phyloP scores from a whole-genome alignment of 176 grass and related monocot genomes.

The Oryza officinalis region DNA sequence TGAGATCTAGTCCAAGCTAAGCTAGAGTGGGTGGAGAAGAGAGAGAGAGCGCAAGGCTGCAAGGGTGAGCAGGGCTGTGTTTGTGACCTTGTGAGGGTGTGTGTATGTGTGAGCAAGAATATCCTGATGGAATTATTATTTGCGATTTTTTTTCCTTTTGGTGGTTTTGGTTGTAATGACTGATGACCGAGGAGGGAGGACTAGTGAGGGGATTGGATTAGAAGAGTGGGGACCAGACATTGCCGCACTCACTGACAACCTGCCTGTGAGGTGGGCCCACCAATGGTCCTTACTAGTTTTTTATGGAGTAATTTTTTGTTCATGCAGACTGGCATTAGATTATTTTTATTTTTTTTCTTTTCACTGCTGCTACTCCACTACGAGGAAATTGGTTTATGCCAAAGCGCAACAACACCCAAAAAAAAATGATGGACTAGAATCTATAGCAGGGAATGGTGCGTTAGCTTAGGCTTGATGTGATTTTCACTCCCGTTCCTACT shows the following conservation, averaged over 20 bases:
- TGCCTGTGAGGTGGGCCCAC: conserved; percentile 24
- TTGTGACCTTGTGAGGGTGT: neutral
- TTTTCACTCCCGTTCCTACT: neutral
- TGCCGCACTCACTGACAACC: conserved; percentile 42
- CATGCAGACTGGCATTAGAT: neutral
- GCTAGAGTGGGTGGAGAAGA: conserved; percentile 44
- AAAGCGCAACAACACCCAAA: neutral
- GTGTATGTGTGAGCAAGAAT: conserved; percentile 24
- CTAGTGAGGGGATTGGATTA: conserved; percentile 29
- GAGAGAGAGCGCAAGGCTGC: neutral
- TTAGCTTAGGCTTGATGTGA: conserved; percentile 23
- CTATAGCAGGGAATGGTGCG: neutral
- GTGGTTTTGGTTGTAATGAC: neutral
- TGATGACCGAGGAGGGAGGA: neutral
- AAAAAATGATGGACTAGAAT: conserved; percentile 6
- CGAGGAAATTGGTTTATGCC: neutral
- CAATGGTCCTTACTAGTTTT: neutral
- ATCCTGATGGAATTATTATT: conserved; percentile 46
- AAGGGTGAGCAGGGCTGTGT: neutral
- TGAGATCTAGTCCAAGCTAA: conserved; percentile 52
- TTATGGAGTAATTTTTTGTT: neutral
- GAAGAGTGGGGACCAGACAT: conserved; percentile 11
- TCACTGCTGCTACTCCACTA: neutral
- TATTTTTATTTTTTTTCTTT: neutral
- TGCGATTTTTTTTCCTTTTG: neutral